Base-by-base conservation (phyloP, 768 basidiomycete species). In the Xerocomellus intermedius region DNA sequence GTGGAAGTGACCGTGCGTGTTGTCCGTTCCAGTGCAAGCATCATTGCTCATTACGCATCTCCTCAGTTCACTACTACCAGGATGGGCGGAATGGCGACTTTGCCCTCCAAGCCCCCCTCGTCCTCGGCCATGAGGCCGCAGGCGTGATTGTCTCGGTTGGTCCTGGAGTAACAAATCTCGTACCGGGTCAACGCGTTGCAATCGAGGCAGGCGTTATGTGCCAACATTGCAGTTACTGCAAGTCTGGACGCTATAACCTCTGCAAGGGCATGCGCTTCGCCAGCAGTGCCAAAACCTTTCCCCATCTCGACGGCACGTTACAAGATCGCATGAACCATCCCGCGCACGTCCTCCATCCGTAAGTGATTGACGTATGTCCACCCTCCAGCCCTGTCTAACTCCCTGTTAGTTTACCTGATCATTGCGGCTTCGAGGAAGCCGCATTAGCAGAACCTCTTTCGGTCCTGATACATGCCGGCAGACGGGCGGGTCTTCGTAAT, bases 121-220 rank as follows among this genome's bases (percentile, higher is more conserved):
- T 94, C 43, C 87, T 98, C 32, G 96, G 95, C 24, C 95, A 98
- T 72, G 95, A 98, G 77, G 81, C 94, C 0, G 84, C 91, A n/a
- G 95, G 94, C 33, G 72, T 91, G 65, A 77, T 98, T 64, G 86
- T 87, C 52, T 86, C 91, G n/a, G 79, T 96, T 54, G 89, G 90
- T 12, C 80, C 86, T 13, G 84, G 85, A 17, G 86, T 87, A 42
- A 79, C 75, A 59, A 65, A 80, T 65, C 74, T 94, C 55, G 70
- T 74, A 14, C 81, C 86, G 21, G 94, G 94, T 35, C 89, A 93
- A 69, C 85, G 91, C 50, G 94, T 98, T 49, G 95, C 93, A 26
- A 89, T 98, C 69, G 95, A 98, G 71, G 89, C 91, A 6, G 95
- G 95, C 28, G 84, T 95, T 69, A 85, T 87, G 79, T 98, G 95